Percentiles rank a stretch among this genome's conserved stretches.
Evolutionary conservation across 225 moss, liverwort and hornwort species (phyloP).

Genomic region (Sphagnum tenellum): DNA sequence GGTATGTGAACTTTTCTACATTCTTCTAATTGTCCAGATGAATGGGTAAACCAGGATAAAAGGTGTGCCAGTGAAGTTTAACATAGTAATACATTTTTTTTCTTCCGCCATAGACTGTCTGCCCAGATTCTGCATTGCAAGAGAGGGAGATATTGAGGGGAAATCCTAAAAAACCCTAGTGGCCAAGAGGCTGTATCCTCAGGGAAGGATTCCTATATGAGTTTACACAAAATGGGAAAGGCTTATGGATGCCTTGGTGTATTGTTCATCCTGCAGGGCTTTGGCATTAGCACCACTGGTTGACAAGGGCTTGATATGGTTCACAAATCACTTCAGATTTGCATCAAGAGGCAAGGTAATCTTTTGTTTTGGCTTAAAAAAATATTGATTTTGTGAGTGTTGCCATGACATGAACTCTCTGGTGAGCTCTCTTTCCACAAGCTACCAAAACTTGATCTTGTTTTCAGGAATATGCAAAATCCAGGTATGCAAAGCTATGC

Average conservation of each 20-base stretch:
- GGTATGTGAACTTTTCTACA: slow-evolving; percentile 14
- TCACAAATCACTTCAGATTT: slow-evolving; percentile 28
- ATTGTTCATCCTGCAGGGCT: slow-evolving; percentile 19
- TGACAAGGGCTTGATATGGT: slow-evolving; percentile 34
- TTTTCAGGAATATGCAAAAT: too few relatives aligned
- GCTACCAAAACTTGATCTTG: too few relatives aligned
- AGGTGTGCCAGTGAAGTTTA: not conserved
- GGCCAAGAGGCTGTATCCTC: too few relatives aligned
- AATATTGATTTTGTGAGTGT: not conserved
- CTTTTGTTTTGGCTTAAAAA: not conserved
- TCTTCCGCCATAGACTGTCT: too few relatives aligned
- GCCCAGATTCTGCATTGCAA: too few relatives aligned
- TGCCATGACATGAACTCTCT: too few relatives aligned
- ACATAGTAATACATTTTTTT: too few relatives aligned
- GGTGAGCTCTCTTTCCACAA: too few relatives aligned
- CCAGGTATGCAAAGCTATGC: too few relatives aligned
- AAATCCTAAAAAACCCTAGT: too few relatives aligned
- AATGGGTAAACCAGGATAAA: too few relatives aligned
- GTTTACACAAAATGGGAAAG: not conserved
- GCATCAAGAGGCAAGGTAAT: slow-evolving; percentile 32
- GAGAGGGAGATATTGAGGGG: too few relatives aligned
- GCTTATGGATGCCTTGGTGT: not conserved
- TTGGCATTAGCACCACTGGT: slow-evolving; percentile 39
- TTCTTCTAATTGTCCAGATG: not conserved
- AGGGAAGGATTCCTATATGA: not conserved